Base-by-base conservation (phyloP, 495 filamentous ascomycete genomes). In the Neurospora sublineolata region DNA sequence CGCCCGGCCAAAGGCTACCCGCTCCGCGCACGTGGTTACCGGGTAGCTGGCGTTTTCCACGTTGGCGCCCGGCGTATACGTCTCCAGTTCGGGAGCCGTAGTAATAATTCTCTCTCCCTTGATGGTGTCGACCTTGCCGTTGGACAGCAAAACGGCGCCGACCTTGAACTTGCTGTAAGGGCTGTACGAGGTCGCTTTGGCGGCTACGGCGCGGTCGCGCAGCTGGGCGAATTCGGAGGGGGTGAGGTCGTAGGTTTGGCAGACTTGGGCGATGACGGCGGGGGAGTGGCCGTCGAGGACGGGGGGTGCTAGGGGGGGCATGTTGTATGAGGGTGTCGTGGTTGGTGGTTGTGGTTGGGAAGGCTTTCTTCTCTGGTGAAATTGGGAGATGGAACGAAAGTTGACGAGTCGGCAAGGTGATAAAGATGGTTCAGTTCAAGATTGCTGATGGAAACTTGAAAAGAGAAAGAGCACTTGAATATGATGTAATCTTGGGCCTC, bases 81-180 rank as follows among this genome's bases (percentile, higher is more conserved):
- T 39, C 6, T 0, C n/a, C n/a, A n/a, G 30, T 1, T 37, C 70
- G 4, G 7, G 20, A 11, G n/a, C n/a, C 3, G 42, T 44, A 20
- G 42, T 44, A n/a, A n/a, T n/a, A n/a, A n/a, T n/a, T 3, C 42
- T 27, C n/a, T 52, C 44, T 14, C 44, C 44, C 4, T 20, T 52
- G 3, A 5, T 0, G n/a, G n/a, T 4, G 33, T 36, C 33, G 33
- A 33, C 1, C n/a, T n/a, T n/a, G n/a, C n/a, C n/a, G n/a, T n/a
- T n/a, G n/a, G n/a, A n/a, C n/a, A n/a, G n/a, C n/a, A n/a, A n/a
- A n/a, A n/a, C n/a, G n/a, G n/a, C n/a, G 72, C 95, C 95, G 74
- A 99, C 95, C 46, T 88, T 93, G 88, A 98, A 99, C 70, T 90
- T 86, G 75, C 92, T 96, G 84, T 99, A 97, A 11, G 93, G 95